A percentile compares a stretch with the other conserved stretches of the same genome.
Evolutionary conservation across 2,329 filamentous ascomycete species (phyloP).

Genomic region (Pyrenochaeta sp.): DNA sequence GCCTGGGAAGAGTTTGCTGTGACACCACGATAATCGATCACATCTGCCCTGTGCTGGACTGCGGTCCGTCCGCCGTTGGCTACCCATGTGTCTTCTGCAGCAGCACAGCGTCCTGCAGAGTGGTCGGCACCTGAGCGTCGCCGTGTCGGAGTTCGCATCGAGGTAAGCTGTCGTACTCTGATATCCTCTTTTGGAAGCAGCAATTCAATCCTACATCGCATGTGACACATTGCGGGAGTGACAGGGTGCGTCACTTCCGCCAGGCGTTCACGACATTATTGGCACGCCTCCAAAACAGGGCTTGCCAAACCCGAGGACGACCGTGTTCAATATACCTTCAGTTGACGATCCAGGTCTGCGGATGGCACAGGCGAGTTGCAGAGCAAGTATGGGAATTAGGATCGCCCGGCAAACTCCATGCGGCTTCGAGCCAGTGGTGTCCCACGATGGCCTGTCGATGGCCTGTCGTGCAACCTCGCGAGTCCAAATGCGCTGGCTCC

Average conservation of each 20-base stretch:
- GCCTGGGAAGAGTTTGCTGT: slow-evolving; percentile 4
- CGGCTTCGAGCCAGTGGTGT: slow-evolving; percentile 13
- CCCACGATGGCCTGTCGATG: slow-evolving; percentile 4
- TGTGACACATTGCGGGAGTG: slow-evolving; percentile 1
- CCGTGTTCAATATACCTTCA: slow-evolving; percentile 5
- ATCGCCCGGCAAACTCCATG: slow-evolving; percentile 15
- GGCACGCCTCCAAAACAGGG: not conserved
- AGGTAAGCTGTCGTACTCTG: slow-evolving; percentile 6
- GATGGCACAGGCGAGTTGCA: slow-evolving; percentile 14
- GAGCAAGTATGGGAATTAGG: slow-evolving; percentile 12
- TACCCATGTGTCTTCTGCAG: slow-evolving; percentile 16
- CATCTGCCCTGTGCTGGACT: slow-evolving; percentile 10
- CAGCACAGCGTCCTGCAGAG: slow-evolving; percentile 28
- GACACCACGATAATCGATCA: slow-evolving; percentile 28
- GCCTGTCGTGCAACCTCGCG: slow-evolving; percentile 32
- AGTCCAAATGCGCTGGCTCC: slow-evolving; percentile 41
- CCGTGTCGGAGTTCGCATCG: not conserved
- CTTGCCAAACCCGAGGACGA: not conserved
- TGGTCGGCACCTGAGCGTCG: not conserved
- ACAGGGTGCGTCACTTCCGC: slow-evolving; percentile 4
- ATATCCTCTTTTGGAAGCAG: slow-evolving; percentile 1
- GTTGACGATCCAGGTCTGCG: slow-evolving; percentile 20
- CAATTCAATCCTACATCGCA: not conserved
- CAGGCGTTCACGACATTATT: slow-evolving; percentile 9
- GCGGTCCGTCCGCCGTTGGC: slow-evolving; percentile 8